Evolutionary conservation across 495 filamentous ascomycete genomes (phyloP).

Genomic region (Penicillium paxilli): DNA sequence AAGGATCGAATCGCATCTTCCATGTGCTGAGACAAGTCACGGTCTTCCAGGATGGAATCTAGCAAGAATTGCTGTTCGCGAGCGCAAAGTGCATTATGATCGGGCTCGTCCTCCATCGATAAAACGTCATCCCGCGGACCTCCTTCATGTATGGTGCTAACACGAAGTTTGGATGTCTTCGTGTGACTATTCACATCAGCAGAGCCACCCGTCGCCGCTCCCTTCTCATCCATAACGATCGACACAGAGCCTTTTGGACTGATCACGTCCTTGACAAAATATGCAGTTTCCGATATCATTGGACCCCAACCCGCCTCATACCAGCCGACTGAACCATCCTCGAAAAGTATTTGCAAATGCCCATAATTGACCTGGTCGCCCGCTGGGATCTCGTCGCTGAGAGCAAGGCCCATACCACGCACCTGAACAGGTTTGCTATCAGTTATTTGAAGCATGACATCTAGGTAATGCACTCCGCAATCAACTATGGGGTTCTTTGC

Average conservation of each 20-base stretch:
- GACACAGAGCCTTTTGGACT: slow-evolving; percentile 13
- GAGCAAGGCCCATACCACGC: slow-evolving; percentile 13
- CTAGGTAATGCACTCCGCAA: slow-evolving; percentile 16
- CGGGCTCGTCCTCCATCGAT: slow-evolving; percentile 12
- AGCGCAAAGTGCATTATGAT: slow-evolving; percentile 15
- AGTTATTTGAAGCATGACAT: slow-evolving; percentile 17
- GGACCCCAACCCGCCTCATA: slow-evolving; percentile 17
- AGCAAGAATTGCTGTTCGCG: slow-evolving; percentile 16
- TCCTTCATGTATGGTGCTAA: slow-evolving; percentile 8
- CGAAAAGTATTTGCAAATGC: slow-evolving; percentile 14
- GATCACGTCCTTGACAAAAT: slow-evolving; percentile 18
- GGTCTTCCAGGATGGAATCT: slow-evolving; percentile 11
- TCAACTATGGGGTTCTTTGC: slow-evolving; percentile 15
- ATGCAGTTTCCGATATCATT: slow-evolving; percentile 17
- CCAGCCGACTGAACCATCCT: slow-evolving; percentile 17
- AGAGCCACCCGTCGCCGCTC: background rate
- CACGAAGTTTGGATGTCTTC: slow-evolving; percentile 8
- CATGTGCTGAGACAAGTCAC: slow-evolving; percentile 10
- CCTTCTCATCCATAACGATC: slow-evolving; percentile 11
- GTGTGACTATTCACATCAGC: slow-evolving; percentile 14
- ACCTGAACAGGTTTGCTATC: slow-evolving; percentile 18
- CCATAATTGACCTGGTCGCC: slow-evolving; percentile 19
- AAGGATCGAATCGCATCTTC: slow-evolving; percentile 13
- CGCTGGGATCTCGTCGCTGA: slow-evolving; percentile 11
- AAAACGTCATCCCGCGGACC: slow-evolving; percentile 7